phyloP scores from a whole-genome alignment of 768 basidiomycete genomes.

The Lactarius akahatsu region DNA sequence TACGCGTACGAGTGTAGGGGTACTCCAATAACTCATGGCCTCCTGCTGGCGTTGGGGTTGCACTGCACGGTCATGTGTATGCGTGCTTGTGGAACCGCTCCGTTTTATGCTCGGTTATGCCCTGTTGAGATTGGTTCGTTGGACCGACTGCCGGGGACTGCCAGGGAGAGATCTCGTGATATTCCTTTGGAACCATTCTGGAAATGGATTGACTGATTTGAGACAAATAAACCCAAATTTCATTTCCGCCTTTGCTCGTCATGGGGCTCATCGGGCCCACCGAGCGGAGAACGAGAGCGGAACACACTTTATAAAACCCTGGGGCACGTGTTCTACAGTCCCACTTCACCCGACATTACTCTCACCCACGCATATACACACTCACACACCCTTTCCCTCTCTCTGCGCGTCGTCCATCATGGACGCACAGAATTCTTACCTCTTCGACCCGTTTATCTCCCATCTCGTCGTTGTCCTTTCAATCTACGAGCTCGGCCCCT shows the following conservation, averaged over 20 bases:
- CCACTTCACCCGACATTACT: neutral
- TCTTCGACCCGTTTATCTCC: conserved; percentile 25
- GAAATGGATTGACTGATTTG: neutral
- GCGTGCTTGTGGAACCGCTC: neutral
- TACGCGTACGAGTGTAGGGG: neutral
- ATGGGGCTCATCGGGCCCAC: neutral
- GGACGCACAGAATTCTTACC: conserved; percentile 7
- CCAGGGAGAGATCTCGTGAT: neutral
- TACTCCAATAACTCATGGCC: neutral
- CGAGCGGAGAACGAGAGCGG: neutral
- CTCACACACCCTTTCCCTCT: neutral
- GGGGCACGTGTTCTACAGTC: neutral
- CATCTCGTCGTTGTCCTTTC: conserved; percentile 30
- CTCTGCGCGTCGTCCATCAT: conserved; percentile 2
- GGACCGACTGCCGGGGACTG: neutral
- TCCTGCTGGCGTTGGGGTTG: neutral
- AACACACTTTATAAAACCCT: neutral
- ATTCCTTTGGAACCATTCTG: neutral
- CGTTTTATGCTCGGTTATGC: neutral
- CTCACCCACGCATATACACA: conserved; percentile 1
- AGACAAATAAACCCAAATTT: neutral
- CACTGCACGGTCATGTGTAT: too few relatives aligned
- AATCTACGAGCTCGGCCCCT: conserved; percentile 30
- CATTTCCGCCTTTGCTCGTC: conserved; percentile 1
- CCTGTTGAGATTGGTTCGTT: neutral